Conservation (phyloP, 1,284 basidiomycete species). For the Cystobasidiaceae sp. region DNA sequence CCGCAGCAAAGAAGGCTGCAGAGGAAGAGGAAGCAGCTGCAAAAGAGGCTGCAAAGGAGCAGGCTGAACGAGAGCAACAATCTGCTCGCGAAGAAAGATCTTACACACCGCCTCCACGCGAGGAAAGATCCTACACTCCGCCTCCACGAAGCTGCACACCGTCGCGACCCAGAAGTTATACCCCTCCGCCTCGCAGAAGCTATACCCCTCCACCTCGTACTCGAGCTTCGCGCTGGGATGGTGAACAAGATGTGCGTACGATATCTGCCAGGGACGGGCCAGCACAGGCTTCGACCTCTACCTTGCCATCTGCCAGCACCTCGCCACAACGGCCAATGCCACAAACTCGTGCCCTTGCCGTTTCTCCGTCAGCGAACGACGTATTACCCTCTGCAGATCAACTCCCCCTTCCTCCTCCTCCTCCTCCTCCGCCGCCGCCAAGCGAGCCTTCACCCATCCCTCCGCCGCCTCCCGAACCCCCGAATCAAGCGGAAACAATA, state of each 20-base stretch:
- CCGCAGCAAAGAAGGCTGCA: background rate
- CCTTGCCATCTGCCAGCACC: background rate
- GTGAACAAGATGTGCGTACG: no score
- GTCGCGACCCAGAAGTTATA: background rate
- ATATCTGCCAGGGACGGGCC: no score
- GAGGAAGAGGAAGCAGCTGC: background rate
- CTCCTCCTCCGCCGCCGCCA: no score
- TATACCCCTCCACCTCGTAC: no score
- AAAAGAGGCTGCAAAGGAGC: background rate
- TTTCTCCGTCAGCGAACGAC: background rate
- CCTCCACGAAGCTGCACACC: background rate
- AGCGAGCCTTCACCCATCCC: background rate
- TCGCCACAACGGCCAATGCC: background rate
- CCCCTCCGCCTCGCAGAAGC: no score
- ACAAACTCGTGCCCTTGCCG: background rate
- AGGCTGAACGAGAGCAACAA: background rate
- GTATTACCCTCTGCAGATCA: background rate
- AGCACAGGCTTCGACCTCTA: background rate
- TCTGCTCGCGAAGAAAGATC: background rate
- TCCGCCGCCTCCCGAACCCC: slow-evolving; percentile 5
- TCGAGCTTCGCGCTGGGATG: no score
- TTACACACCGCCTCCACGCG: background rate
- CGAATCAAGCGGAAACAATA: background rate
- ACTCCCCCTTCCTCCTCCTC: background rate
- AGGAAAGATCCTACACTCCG: background rate